A percentile compares a stretch with the other conserved stretches of the same genome.
phyloP scores from a whole-genome alignment of 202 grass and related monocot genomes.

The Schoenoplectus tabernaemontani region DNA sequence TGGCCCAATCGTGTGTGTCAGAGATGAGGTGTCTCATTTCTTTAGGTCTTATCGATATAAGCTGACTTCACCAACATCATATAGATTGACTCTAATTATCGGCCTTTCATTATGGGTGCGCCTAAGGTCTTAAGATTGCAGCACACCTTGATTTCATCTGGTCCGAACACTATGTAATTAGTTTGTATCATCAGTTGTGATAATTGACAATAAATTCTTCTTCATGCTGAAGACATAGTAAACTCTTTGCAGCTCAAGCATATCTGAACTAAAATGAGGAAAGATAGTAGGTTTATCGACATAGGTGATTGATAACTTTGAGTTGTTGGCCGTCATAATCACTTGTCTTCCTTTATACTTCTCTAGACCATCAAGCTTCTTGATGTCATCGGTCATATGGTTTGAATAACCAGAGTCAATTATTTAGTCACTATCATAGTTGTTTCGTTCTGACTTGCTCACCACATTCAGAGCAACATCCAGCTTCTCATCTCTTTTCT shows the following conservation, averaged over 20 bases:
- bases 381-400: not conserved
- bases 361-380: not conserved
- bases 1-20: too few relatives aligned
- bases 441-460: not conserved
- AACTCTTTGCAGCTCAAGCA: too few relatives aligned
- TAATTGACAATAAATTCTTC: too few relatives aligned
- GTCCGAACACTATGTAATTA: too few relatives aligned
- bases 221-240: too few relatives aligned
- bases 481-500: not conserved
- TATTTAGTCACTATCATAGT: not conserved
- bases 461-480: not conserved
- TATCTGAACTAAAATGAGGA: too few relatives aligned
- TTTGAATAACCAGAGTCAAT: slow-evolving; percentile 3
- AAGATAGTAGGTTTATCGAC: too few relatives aligned
- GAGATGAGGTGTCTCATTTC: not conserved
- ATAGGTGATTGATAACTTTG: too few relatives aligned
- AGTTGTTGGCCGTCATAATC: too few relatives aligned
- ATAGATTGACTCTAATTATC: not conserved
- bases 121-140: not conserved
- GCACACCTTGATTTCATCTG: too few relatives aligned
- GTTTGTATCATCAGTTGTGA: too few relatives aligned
- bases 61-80: not conserved
- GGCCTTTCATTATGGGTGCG: not conserved
- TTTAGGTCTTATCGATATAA: not conserved
- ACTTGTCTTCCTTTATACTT: not conserved